Evolutionary conservation across 352 stramenopile species (phyloP), one percentile per base, ranked within the genome.

Genomic region (Globisporangium nagaii): DNA sequence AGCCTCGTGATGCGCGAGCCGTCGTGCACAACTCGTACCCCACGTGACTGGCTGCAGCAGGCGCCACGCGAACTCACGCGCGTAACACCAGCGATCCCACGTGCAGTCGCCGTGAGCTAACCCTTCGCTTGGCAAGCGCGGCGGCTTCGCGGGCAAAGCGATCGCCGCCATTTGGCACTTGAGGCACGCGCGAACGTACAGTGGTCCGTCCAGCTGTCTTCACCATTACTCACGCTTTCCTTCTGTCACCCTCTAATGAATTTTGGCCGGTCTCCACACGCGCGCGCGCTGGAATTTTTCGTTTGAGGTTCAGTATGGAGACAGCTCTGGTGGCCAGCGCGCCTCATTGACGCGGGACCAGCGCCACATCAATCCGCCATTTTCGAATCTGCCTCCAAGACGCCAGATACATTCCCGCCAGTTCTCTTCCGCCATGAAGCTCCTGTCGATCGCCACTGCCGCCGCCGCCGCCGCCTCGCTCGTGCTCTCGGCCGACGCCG

Each of bases 331-430:
- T n/a, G 35, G 35, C 12, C 35, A 15, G 17, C 43, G 13, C 28
- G 41, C 25, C 41, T 32, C 22, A 47, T 25, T 30, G 15, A n/a
- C n/a, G n/a, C n/a, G n/a, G n/a, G n/a, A n/a, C n/a, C n/a, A n/a
- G n/a, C n/a, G n/a, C n/a, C n/a, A n/a, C 24, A 30, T n/a, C 13
- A 3, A 8, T 7, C 34, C 9, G n/a, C 13, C 48, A 55, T 55
- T 55, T 11, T 17, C 34, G 24, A 34, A 45, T 55, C 19, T 49
- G 25, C 43, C 43, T 49, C 43, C 25, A 25, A 49, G 43, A 35
- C 48, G 32, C 35, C 35, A 55, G 31, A 40, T 55, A 27, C 24
- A n/a, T n/a, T n/a, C 8, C 35, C 10, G 0, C 47, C 27, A 45
- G 17, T 10, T 5, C 25, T 20, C 11, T 13, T 13, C 30, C n/a